Percentiles rank a stretch among this genome's conserved stretches.
Conservation (phyloP, 2,329 filamentous ascomycete species). For the Curvularia hawaiiensis region DNA sequence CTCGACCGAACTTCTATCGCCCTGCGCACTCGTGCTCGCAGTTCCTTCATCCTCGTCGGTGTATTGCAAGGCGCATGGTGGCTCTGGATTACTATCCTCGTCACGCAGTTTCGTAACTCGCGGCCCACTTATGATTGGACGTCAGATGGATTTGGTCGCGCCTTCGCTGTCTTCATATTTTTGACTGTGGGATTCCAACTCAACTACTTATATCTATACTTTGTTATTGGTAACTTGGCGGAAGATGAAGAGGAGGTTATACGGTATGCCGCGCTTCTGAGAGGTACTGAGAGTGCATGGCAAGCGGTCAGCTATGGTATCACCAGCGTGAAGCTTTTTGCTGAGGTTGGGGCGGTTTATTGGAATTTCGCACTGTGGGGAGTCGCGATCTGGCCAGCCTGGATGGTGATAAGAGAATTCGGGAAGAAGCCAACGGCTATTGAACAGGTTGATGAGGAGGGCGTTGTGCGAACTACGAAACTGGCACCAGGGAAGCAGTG, state of each 20-base stretch:
- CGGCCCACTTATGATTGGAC: conserved; percentile 70
- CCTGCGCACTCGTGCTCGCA: conserved; percentile 60
- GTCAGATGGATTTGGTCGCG: conserved; percentile 66
- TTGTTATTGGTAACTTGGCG: conserved; percentile 71
- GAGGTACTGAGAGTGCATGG: conserved; percentile 74
- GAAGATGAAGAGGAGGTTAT: conserved; percentile 67
- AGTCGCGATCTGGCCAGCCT: conserved; percentile 66
- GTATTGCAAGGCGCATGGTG: conserved; percentile 71
- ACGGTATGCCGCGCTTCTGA: conserved; percentile 68
- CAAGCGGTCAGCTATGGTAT: conserved; percentile 76
- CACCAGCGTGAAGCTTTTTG: conserved; percentile 65
- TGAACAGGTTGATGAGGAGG: conserved; percentile 17
- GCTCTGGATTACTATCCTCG: conserved; percentile 71
- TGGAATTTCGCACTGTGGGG: conserved; percentile 74
- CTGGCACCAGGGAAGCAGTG: neutral
- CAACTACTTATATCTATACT: conserved; percentile 78
- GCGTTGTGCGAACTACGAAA: neutral
- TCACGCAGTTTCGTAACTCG: conserved; percentile 63
- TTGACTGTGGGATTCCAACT: conserved; percentile 71
- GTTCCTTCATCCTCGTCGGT: conserved; percentile 60
- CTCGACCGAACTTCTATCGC: conserved; percentile 64
- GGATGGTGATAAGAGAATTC: conserved; percentile 67
- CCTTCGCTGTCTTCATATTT: conserved; percentile 71
- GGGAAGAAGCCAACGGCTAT: conserved; percentile 42
- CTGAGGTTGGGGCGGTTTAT: conserved; percentile 69